Base-by-base conservation (phyloP, 2,329 filamentous ascomycete genomes). In the Aspergillus nomiae region DNA sequence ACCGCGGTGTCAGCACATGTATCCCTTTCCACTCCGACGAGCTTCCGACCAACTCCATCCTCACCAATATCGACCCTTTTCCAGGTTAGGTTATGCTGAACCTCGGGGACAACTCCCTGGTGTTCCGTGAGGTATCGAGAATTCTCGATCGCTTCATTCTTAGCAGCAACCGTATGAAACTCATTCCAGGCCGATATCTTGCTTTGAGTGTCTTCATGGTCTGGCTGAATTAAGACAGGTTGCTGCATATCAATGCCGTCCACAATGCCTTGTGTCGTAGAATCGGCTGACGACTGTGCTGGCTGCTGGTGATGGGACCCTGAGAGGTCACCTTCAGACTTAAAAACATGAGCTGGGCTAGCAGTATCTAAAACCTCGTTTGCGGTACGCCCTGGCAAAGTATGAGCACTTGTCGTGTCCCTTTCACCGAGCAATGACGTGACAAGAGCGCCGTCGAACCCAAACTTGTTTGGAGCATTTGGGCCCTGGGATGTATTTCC, bases 161-260 rank as follows among this genome's bases (percentile, higher is more conserved):
- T 67, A 8, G 76, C 69, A 24, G 76, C 76, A 38, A 73, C 64
- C 3, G 64, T 60, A 41, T 75, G 69, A 45, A 81, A 81, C 28
- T 74, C 74, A 28, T 78, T 74, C 79, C 78, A 81, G 0, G 77
- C 78, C 9, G 71, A 75, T 30, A 78, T 59, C 28, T 57, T 69
- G n/a, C 46, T 64, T 32, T 62, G 24, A 14, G 56, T 62, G 50
- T 66, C 58, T 21, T 46, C 61, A 9, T 32, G n/a, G 6, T 28
- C 56, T 38, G 16, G n/a, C 7, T 54, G 32, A 3, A 14, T 21
- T n/a, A 36, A 43, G n/a, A 41, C 53, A 9, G 28, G 11, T n/a
- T 51, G 28, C 10, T 51, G 16, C 19, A 51, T 51, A 51, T 34
- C 48, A 12, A 51, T 21, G 48, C 21, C 28, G 16, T 51, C n/a